Base-by-base conservation (phyloP, 106 monocot species). In the Narthecium ossifragum region DNA sequence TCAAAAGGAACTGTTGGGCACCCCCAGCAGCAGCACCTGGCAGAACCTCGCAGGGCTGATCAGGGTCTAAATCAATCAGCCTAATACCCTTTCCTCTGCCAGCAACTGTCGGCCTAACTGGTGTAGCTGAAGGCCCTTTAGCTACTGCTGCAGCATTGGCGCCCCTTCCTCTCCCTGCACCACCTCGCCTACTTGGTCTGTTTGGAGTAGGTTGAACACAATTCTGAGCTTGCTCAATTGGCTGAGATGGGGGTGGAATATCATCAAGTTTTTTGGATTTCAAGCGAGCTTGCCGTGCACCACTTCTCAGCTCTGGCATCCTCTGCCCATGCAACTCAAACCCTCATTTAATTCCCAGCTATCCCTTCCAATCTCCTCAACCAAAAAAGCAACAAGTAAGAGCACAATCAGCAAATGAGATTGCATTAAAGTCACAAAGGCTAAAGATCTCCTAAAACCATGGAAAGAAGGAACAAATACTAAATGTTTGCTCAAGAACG, bases 301-400 rank as follows among this genome's bases (percentile, higher is more conserved):
- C 96, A 64, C 96, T 98, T 79, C 87, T 63, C 84, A 98, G 64
- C 75, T 98, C 90, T 75, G 87, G 96, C 96, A 98, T 98, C 77
- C 78, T 91, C 75, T 82, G 73, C 81, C 96, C 96, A 86, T 87
- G 72, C 87, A 85, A 80, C 12, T 79, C 63, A 80, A 66, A n/a
- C 63, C 52, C 59, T 39, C 69, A 58, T 69, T 72, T 67, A 59
- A 62, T 77, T 70, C 61, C 69, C 11, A 22, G 26, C 29, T n/a
- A 24, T 50, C 53, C 60, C 56, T 65, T 51, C 53, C 70, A 55
- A 71, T 70, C 68, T 75, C 60, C 66, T 50, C 31, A 51, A 51
- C 45, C 59, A 41, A 43, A 25, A 28, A 46, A 17, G 6, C 43
- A 54, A 26, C 15, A 22, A 20, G 25, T 45, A 8, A 29, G 6